Evolutionary conservation across 345 rosid genomes (phyloP).

Genomic region (rapeseed (Brassica napus)): Da-Ae NC_063446.1:23009001-23009500

Average conservation of each 20-base stretch:
- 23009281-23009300: not conserved
- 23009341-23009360: not conserved
- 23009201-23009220: not conserved
- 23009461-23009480: not conserved
- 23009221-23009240: not conserved
- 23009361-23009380: not conserved
- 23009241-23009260: not conserved
- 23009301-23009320: not conserved
- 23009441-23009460: not conserved
- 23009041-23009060: constrained; percentile 26
- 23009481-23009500: not conserved
- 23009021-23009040: constrained; percentile 30
- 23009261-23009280: not conserved
- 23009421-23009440: not conserved
- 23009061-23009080: not conserved
- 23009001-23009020: constrained; percentile 70
- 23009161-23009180: no score
- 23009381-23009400: not conserved
- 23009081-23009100: not conserved
- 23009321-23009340: not conserved
- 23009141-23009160: not conserved
- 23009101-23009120: not conserved
- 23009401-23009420: not conserved
- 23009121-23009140: not conserved
- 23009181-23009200: not conserved